Percentiles rank a stretch among this genome's conserved stretches.
phyloP scores from a whole-genome alignment of 441 rosid genomes.

The Croton laevigatus region DNA sequence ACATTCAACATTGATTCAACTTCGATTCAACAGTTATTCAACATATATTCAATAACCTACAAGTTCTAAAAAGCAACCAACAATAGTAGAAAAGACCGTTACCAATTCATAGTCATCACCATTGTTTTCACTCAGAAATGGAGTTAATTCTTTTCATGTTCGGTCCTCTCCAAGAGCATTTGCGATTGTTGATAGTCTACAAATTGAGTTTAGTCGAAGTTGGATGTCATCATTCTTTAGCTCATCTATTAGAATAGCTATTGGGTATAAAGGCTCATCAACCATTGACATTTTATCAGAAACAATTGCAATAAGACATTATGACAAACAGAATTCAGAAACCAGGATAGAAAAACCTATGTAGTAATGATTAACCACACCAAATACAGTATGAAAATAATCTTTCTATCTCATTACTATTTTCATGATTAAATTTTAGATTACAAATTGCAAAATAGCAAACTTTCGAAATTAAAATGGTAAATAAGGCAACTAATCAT shows the following conservation, averaged over 20 bases:
- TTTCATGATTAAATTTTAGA: background rate
- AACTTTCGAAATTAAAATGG: background rate
- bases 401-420: background rate
- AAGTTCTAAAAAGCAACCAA: no score
- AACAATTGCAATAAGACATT: conserved; percentile 2
- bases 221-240: conserved; percentile 92
- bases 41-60: no score
- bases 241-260: conserved; percentile 88
- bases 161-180: conserved; percentile 96
- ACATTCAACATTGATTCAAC: no score
- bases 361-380: background rate
- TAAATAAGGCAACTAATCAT: background rate
- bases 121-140: conserved; percentile 85
- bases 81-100: no score
- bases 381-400: background rate
- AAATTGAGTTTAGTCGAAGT: conserved; percentile 83
- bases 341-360: background rate
- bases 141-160: conserved; percentile 83
- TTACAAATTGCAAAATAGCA: background rate
- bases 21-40: no score
- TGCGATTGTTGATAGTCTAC: conserved; percentile 79
- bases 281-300: conserved; percentile 56
- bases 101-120: conserved; percentile 98
- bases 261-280: conserved; percentile 90
- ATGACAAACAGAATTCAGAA: background rate